phyloP scores from a whole-genome alignment of 1,139 yeast genomes.

The Yamadazyma pseudoaaseri region DNA sequence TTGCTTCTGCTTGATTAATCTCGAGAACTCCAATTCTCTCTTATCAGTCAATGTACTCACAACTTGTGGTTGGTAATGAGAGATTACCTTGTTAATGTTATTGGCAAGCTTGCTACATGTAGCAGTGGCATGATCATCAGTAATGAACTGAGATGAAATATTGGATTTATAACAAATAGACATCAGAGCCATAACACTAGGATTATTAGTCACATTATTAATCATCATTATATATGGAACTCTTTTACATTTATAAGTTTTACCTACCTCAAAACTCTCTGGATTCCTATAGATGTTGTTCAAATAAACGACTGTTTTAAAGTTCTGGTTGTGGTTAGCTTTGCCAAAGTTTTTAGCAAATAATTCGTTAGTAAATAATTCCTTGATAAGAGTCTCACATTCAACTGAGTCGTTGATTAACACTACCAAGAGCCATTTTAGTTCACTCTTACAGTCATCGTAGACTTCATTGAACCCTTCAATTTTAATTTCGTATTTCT shows the following conservation, averaged over 20 bases:
- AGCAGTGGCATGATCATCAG: conserved; percentile 16
- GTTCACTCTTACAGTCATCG: conserved; percentile 36
- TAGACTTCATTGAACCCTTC: conserved; percentile 44
- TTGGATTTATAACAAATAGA: conserved; percentile 47
- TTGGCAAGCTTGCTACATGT: conserved; percentile 29
- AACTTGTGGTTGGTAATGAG: conserved; percentile 51
- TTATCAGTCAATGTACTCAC: conserved; percentile 50
- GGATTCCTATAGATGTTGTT: conserved; percentile 39
- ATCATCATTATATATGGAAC: conserved; percentile 48
- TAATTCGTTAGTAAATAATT: conserved; percentile 24
- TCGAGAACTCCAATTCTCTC: conserved; percentile 51
- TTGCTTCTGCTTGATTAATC: conserved; percentile 53
- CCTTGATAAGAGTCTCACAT: conserved; percentile 23
- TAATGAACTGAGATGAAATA: conserved; percentile 23
- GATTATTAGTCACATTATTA: conserved; percentile 52
- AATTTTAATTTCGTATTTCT: conserved; percentile 5
- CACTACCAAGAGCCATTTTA: conserved; percentile 45
- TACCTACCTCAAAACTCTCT: conserved; percentile 53
- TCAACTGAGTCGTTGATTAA: conserved; percentile 37
- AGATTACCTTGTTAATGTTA: conserved; percentile 35
- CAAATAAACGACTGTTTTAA: conserved; percentile 42
- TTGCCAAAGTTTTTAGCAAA: conserved; percentile 36
- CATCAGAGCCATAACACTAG: conserved; percentile 52
- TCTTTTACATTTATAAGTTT: conserved; percentile 35
- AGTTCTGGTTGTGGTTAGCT: conserved; percentile 28